Percentiles rank a stretch among this genome's conserved stretches.
Conservation (phyloP, 2,329 filamentous ascomycete genomes). For the Byssochlamys sp. region DNA sequence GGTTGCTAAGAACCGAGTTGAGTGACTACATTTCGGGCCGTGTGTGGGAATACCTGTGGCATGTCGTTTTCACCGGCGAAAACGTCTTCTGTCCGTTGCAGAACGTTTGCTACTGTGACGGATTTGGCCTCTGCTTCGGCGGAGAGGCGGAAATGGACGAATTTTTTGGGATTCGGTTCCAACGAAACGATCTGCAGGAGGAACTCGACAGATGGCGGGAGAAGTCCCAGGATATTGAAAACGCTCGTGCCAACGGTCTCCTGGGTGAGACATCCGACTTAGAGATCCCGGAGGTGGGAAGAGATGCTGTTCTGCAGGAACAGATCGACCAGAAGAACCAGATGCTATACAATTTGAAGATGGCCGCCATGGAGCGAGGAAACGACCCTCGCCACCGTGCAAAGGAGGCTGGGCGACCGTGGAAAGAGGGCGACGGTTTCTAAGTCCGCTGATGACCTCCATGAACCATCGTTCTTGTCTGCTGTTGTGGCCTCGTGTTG, state of each 20-base stretch:
- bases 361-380: conserved; percentile 42
- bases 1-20: conserved; percentile 50
- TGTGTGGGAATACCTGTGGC: conserved; percentile 57
- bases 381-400: conserved; percentile 44
- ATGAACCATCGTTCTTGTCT: not conserved
- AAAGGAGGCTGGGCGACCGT: conserved; percentile 43
- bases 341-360: conserved; percentile 33
- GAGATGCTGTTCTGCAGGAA: conserved; percentile 33
- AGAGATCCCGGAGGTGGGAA: conserved; percentile 31
- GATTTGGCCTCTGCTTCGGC: conserved; percentile 54
- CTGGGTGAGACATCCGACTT: conserved; percentile 19
- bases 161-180: conserved; percentile 39
- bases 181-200: conserved; percentile 30
- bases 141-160: conserved; percentile 39
- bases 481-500: not conserved
- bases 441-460: conserved; percentile 19
- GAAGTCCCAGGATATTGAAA: conserved; percentile 25
- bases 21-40: conserved; percentile 49
- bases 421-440: conserved; percentile 48
- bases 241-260: conserved; percentile 14
- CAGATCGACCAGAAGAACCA: conserved; percentile 37
- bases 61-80: conserved; percentile 49
- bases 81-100: conserved; percentile 38
- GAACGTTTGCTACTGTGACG: conserved; percentile 54
- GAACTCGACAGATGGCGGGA: conserved; percentile 32